Evolutionary conservation across 164 flowering plant species (phyloP).

Genomic region (Annona cherimola): DNA sequence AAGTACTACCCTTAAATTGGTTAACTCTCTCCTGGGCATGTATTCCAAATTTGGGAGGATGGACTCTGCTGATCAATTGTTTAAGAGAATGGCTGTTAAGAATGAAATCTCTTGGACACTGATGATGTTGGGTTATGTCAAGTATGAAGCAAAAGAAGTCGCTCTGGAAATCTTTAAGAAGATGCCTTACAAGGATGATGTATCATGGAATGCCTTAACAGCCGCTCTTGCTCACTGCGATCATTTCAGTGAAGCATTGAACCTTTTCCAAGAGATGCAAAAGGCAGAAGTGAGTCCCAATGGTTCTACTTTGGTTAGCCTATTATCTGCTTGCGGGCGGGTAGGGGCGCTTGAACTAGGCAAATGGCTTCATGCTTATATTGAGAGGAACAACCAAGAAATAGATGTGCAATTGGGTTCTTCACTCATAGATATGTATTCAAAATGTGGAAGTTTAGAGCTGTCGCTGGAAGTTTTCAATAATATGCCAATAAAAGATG

Average conservation of each 20-base stretch:
- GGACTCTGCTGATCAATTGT: conserved; percentile 33
- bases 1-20: conserved; percentile 32
- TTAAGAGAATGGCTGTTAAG: conserved; percentile 42
- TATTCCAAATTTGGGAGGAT: conserved; percentile 64
- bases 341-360: conserved; percentile 75
- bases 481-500: conserved; percentile 38
- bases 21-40: conserved; percentile 63
- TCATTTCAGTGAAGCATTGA: conserved; percentile 56
- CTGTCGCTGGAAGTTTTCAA: conserved; percentile 52
- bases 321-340: conserved; percentile 72
- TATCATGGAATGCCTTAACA: conserved; percentile 82
- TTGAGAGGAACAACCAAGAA: conserved; percentile 37
- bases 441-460: conserved; percentile 70
- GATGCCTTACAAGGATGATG: conserved; percentile 52
- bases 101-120: conserved; percentile 71
- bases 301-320: conserved; percentile 48
- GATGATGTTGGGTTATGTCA: conserved; percentile 66
- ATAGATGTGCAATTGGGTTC: conserved; percentile 57
- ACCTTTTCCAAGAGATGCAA: conserved; percentile 68
- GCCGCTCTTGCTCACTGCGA: conserved; percentile 69
- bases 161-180: conserved; percentile 62
- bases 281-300: conserved; percentile 43
- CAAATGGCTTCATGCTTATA: conserved; percentile 61
- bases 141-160: conserved; percentile 43
- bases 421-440: conserved; percentile 76